Evolutionary conservation across 768 basidiomycete species (phyloP).

Genomic region (Hericium rajendrae): DNA sequence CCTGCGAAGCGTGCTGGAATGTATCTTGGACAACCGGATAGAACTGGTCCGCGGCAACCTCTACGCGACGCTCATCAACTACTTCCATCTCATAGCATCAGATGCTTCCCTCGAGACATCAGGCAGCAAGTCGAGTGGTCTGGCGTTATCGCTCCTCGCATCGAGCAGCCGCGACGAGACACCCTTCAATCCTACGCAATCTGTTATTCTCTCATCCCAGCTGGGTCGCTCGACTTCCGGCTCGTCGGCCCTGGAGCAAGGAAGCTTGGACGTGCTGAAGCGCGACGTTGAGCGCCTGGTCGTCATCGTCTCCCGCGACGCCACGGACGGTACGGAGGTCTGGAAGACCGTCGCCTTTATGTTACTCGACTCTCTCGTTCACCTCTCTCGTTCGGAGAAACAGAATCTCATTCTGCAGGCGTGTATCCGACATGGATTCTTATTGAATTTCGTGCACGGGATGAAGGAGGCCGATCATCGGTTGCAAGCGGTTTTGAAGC

Average conservation of each 20-base stretch:
- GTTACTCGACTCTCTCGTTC: conserved; percentile 72
- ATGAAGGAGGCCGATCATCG: conserved; percentile 75
- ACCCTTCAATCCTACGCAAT: conserved; percentile 4
- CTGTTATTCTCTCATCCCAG: conserved; percentile 22
- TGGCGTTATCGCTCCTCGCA: conserved; percentile 1
- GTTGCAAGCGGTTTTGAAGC: conserved; percentile 68
- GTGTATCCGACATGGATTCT: conserved; percentile 63
- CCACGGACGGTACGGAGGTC: conserved; percentile 89
- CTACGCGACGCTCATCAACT: conserved; percentile 88
- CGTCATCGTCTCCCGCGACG: conserved; percentile 72
- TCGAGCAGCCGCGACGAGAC: conserved; percentile 10
- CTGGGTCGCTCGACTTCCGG: background rate
- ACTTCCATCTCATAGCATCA: conserved; percentile 58
- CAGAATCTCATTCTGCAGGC: conserved; percentile 50
- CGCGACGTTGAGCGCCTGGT: conserved; percentile 64
- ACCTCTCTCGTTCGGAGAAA: conserved; percentile 61
- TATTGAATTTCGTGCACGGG: conserved; percentile 73
- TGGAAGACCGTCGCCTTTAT: conserved; percentile 97
- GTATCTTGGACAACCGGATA: conserved; percentile 64
- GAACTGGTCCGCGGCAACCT: conserved; percentile 90
- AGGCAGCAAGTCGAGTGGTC: background rate
- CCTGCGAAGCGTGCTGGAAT: conserved; percentile 65
- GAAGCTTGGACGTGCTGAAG: conserved; percentile 61
- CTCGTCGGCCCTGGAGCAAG: conserved; percentile 43
- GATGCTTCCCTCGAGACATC: conserved; percentile 8